Base-by-base conservation (phyloP, 129 eudicot species). In the Saussurea involucrata region DNA sequence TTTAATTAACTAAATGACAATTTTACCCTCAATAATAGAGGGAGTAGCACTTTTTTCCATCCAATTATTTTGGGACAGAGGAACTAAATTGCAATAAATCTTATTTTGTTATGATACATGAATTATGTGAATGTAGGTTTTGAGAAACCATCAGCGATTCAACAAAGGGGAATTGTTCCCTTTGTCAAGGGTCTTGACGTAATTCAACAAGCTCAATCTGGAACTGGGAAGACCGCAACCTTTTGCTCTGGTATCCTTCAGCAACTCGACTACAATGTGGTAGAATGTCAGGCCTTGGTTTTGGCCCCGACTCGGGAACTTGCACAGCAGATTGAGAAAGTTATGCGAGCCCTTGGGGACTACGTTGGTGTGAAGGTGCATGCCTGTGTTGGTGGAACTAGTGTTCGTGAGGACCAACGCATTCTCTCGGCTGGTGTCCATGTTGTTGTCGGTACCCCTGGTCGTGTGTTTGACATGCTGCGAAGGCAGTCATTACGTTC, bases 341-440 rank as follows among this genome's bases (percentile, higher is more conserved):
- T 77, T 17, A 67, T 77, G 81, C 53, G 81, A 3, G 74, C 82
- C 6, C 72, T 78, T 34, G 76, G 82, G 1, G 82, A 78, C 17
- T 78, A 78, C 33, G 63, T 78, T 40, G 82, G 89, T 37, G 95
- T 86, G 66, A 90, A 90, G 86, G 90, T 90, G 13, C 96, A 90
- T 79, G 92, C 90, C 31, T 90, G 92, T 85, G 95, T 86, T 4
- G 94, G 90, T 71, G 93, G 90, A 17, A 89, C 91, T 81, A 89
- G 89, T 69, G 95, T 89, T 28, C 89, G 89, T 33, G 91, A 86
- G 81, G 93, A 88, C 78, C 86, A 86, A 36, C 76, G 90, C 3
- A 88, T 85, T 18, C 88, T 86, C 37, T 82, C 87, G 17, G 81
- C 79, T 8, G 90, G 92, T 42, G 93, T 88, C 34, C 91, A 87